Conservation (phyloP, 2,329 filamentous ascomycete genomes). For the Zymoseptoria crescenta region DNA sequence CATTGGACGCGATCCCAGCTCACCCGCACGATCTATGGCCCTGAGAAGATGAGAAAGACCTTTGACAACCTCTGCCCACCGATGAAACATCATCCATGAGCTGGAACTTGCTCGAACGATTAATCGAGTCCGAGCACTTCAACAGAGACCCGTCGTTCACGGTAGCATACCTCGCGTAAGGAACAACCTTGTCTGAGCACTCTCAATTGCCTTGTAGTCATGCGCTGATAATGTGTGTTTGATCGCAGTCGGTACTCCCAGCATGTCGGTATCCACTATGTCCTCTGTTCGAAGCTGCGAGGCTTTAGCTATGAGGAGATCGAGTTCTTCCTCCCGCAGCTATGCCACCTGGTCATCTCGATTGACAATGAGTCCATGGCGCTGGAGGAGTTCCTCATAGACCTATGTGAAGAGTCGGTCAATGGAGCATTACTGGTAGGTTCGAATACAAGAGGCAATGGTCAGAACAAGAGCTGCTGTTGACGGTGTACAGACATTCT, state of each 20-base stretch:
- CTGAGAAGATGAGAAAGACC: slow-evolving; percentile 7
- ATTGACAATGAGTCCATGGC: slow-evolving; percentile 89
- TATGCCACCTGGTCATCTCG: slow-evolving; percentile 82
- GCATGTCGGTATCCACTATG: slow-evolving; percentile 84
- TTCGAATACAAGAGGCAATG: slow-evolving; percentile 10
- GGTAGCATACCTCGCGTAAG: slow-evolving; percentile 81
- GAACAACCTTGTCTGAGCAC: slow-evolving; percentile 15
- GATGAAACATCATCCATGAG: slow-evolving; percentile 36
- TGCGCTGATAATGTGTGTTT: slow-evolving; percentile 9
- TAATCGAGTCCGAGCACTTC: slow-evolving; percentile 91
- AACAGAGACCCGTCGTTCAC: slow-evolving; percentile 84
- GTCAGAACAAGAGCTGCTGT: background rate
- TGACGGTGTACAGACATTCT: slow-evolving; percentile 60
- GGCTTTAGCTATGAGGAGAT: slow-evolving; percentile 87
- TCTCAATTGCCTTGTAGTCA: background rate
- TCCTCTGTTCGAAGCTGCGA: slow-evolving; percentile 79
- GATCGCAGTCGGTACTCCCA: slow-evolving; percentile 70
- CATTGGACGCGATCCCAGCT: slow-evolving; percentile 3
- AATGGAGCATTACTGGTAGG: slow-evolving; percentile 73
- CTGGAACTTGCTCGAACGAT: slow-evolving; percentile 82
- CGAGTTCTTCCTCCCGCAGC: slow-evolving; percentile 79
- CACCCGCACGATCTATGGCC: slow-evolving; percentile 3
- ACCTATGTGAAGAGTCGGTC: slow-evolving; percentile 80
- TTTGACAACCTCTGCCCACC: slow-evolving; percentile 1
- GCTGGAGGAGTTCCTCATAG: slow-evolving; percentile 76